Evolutionary conservation across 805 yeast species (phyloP), one percentile per base, ranked within the genome.

Genomic region (Candida yuanshanica): DNA sequence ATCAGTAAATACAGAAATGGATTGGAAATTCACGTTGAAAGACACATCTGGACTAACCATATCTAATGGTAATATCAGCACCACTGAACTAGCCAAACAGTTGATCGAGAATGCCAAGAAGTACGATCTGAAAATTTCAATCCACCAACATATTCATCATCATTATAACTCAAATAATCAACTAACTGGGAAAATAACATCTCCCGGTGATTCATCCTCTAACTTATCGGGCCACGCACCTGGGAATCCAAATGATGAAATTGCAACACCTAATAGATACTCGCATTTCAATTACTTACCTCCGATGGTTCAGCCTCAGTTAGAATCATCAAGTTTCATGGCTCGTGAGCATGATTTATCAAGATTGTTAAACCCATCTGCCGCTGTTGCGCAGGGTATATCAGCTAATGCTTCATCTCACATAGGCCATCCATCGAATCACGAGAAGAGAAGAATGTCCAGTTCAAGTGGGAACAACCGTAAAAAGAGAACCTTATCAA

Each of bases 91-190:
- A 14, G 88, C 78, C 0, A 77, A 75, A 41, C 66, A 70, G 46
- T 59, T 84, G 9, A 69, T 84, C 7, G 74, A 75, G 26, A 70
- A 79, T 39, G 90, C 90, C 0, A 77, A 73, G 46, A 62, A 64
- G 37, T 70, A 75, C 49, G 70, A 74, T 16, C 63, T 83, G 33
- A 70, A 75, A 35, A 69, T 88, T 12, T 80, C 88, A 4, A 75
- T 88, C 17, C 95, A 88, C 62, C 95, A 88, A 58, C 95, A 86
- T 59, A 79, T 83, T 35, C 91, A 85, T 60, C 86, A 86, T 56
- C 89, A 84, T 60, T 81, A 83, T 60, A 78, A 5, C 11, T 16
- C 43, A 17, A 41, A 41, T 18, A 26, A 16, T 14, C 18, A 21
- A 7, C 11, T 17, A 5, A 17, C 12, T 6, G 37, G 43, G 3